Conservation (phyloP, 192 early-diverging fungal genomes). For the Dissophora ornata region DNA sequence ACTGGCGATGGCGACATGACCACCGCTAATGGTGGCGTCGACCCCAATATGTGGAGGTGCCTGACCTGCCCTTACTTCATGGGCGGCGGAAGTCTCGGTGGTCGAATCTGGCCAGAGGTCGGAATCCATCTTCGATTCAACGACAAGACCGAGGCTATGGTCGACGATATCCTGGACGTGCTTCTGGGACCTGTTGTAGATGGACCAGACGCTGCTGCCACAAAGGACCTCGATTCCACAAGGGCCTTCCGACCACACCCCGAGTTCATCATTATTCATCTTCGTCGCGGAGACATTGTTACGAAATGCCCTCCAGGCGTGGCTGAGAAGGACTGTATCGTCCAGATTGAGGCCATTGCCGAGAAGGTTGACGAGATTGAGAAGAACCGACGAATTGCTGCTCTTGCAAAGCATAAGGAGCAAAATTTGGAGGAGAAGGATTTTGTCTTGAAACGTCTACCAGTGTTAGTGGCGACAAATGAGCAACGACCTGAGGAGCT, state of each 20-base stretch:
- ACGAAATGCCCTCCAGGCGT: conserved; percentile 28
- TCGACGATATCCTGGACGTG: conserved; percentile 33
- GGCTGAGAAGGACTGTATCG: conserved; percentile 36
- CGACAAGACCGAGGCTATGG: conserved; percentile 38
- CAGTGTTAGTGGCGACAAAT: conserved; percentile 42
- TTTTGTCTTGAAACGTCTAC: conserved; percentile 12
- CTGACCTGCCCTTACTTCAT: conserved; percentile 36
- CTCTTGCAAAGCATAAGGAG: not conserved
- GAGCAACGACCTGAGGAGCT: conserved; percentile 26
- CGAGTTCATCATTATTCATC: conserved; percentile 47
- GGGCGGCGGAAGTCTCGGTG: not conserved
- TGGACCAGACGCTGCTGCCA: not conserved
- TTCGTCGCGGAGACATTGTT: conserved; percentile 41
- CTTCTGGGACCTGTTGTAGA: conserved; percentile 16
- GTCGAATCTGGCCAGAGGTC: conserved; percentile 27
- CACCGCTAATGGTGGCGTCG: not conserved
- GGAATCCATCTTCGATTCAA: conserved; percentile 35
- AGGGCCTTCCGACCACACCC: conserved; percentile 33
- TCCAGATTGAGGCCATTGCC: conserved; percentile 48
- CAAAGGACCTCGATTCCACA: not conserved
- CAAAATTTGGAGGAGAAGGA: not conserved
- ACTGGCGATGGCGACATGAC: not conserved
- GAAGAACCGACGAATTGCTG: conserved; percentile 6
- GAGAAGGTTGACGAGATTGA: conserved; percentile 45
- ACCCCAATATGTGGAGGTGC: conserved; percentile 46